These are phyloP conservation scores for Paecilomyces sp. DNA, from an alignment of 2,329 filamentous ascomycete species.

Conservation along the genomic window DNA sequence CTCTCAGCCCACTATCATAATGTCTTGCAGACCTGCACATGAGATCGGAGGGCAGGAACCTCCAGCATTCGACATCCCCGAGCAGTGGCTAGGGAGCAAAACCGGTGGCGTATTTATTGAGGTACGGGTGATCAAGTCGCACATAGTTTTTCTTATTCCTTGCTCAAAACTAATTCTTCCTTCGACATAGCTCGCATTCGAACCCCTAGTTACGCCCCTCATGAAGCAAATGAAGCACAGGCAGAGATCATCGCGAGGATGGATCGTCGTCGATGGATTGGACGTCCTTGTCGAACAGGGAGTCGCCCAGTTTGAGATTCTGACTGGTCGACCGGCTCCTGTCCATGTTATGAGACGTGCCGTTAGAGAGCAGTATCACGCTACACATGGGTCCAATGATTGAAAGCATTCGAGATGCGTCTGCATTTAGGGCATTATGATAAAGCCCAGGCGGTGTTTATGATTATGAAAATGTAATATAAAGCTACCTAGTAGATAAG, in stretches of 20 bases:
- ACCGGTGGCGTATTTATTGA: constrained; percentile 17
- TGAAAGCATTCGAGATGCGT: not conserved
- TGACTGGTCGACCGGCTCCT: constrained; percentile 15
- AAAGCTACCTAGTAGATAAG: no score
- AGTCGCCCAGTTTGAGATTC: constrained; percentile 17
- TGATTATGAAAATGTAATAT: no score
- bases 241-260: constrained; percentile 8
- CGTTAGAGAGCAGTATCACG: constrained; percentile 7
- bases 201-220: constrained; percentile 8
- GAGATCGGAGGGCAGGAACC: constrained; percentile 7
- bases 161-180: not conserved
- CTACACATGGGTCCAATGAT: not conserved
- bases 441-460: not conserved
- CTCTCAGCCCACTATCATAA: constrained; percentile 13
- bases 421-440: not conserved
- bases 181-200: constrained; percentile 10
- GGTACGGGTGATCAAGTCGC: constrained; percentile 4
- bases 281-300: constrained; percentile 15
- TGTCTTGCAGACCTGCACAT: constrained; percentile 14
- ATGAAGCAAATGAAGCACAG: constrained; percentile 9
- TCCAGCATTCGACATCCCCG: constrained; percentile 8
- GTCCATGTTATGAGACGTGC: constrained; percentile 15
- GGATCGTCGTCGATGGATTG: constrained; percentile 16
- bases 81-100: constrained; percentile 14
- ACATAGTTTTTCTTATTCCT: not conserved